These are phyloP conservation scores for Plasmodium gaboni DNA, from an alignment of 169 alveolate genomes.

Conservation along the genomic window DNA sequence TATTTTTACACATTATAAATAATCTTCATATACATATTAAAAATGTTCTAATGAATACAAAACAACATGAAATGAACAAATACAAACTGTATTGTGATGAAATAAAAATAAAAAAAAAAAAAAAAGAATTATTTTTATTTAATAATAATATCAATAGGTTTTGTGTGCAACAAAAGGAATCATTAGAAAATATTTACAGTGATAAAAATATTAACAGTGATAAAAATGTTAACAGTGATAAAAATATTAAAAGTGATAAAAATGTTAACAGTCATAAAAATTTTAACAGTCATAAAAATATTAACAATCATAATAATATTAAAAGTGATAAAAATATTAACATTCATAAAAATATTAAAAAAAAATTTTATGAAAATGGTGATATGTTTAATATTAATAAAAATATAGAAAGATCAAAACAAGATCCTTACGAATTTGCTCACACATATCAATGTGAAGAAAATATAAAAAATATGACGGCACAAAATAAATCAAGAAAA, in stretches of 20 bases:
- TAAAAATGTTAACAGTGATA: no score
- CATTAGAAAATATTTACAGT: no score
- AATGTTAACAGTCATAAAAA: no score
- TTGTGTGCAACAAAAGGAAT: no score
- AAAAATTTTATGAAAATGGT: background rate
- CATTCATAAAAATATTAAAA: no score
- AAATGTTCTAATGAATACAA: conserved; percentile 1
- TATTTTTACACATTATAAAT: background rate
- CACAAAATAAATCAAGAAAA: background rate
- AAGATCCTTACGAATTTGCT: no score
- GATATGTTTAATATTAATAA: background rate
- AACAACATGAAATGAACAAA: background rate
- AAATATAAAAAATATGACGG: background rate
- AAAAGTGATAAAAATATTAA: no score
- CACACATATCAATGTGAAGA: background rate
- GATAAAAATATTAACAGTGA: no score
- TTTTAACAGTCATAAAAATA: no score
- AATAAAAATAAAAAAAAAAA: background rate
- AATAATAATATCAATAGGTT: no score
- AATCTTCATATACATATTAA: background rate
- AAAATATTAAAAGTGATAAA: no score
- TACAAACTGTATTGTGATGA: background rate
- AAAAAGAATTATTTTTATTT: background rate
- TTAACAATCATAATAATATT: no score
- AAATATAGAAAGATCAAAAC: background rate